Evolutionary conservation across 2,329 filamentous ascomycete genomes (phyloP), one percentile per base, ranked within the genome.

Genomic region (Botryotinia narcissicola): DNA sequence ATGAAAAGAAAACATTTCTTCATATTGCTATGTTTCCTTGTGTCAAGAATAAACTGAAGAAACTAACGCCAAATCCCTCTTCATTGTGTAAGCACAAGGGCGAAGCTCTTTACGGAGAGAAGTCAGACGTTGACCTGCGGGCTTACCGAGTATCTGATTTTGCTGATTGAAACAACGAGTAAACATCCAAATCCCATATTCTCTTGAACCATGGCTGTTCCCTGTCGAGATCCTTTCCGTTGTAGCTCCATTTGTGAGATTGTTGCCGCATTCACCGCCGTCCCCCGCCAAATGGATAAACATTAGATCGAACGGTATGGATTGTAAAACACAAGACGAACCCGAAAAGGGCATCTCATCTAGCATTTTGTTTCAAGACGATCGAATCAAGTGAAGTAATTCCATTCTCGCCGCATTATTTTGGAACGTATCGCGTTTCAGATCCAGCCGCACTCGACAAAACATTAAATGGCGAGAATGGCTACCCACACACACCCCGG

Each of bases 381-480:
- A 40, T 1, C 42, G 35, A 71, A 71, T 62, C 10, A 54, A 29
- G 7, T 25, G 20, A 12, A 10, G 16, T 4, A 2, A 71, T 54
- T 7, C 51, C 14, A 16, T 10, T 54, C 9, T 68, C 69, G 37
- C 40, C 42, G n/a, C 62, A 44, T 29, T 6, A 32, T 60, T 61
- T 4, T 51, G 51, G 51, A 46, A 48, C 51, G 14, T 16, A 22
- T 60, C 22, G 48, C 10, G 71, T 69, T 72, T 72, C 60, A 54
- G 32, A 29, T 61, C 4, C 32, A 68, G 71, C 51, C 71, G 18
- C 40, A 60, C 12, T 48, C 40, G 6, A 14, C 14, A 48, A 35
- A 48, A 60, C 48, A 61, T n/a, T 35, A 35, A 35, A 35, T 35
- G 32, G 32, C 32, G 32, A 25, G 12, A 40, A n/a, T 64, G 22